phyloP scores from a whole-genome alignment of 495 filamentous ascomycete genomes.

The Hypomontagnella submonticulosa region DNA sequence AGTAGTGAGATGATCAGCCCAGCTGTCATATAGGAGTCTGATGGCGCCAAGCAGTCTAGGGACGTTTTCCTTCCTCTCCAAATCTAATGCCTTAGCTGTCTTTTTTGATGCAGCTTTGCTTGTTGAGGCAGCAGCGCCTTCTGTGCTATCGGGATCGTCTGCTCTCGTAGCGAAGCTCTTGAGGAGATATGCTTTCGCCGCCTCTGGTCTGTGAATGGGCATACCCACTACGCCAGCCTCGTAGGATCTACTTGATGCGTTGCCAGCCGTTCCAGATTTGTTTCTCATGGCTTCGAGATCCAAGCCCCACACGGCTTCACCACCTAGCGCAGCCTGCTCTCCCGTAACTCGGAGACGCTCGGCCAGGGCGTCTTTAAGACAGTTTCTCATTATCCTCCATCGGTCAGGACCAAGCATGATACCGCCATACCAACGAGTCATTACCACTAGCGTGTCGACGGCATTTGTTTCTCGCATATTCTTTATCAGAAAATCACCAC shows the following conservation, averaged over 20 bases:
- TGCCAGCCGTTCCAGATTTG: conserved; percentile 41
- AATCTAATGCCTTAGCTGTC: conserved; percentile 55
- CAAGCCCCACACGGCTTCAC: conserved; percentile 78
- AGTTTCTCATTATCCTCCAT: conserved; percentile 66
- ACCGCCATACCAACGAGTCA: conserved; percentile 94
- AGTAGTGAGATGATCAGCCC: conserved; percentile 65
- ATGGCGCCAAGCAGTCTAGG: conserved; percentile 72
- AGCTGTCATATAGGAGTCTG: conserved; percentile 75
- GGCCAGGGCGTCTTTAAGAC: conserved; percentile 57
- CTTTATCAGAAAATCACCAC: conserved; percentile 80
- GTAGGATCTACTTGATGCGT: conserved; percentile 41
- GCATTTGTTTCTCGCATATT: conserved; percentile 83
- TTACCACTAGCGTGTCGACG: conserved; percentile 85
- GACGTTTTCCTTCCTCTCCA: conserved; percentile 73
- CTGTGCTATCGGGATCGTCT: conserved; percentile 9
- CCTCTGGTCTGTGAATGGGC: conserved; percentile 75
- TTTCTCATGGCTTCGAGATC: conserved; percentile 74
- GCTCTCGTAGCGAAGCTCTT: conserved; percentile 64
- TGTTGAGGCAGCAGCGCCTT: conserved; percentile 4
- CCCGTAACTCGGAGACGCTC: conserved; percentile 58
- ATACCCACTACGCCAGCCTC: conserved; percentile 57
- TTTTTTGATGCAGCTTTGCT: conserved; percentile 48
- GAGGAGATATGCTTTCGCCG: conserved; percentile 68
- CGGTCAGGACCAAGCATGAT: conserved; percentile 86
- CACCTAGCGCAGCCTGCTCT: conserved; percentile 51